phyloP scores from a whole-genome alignment of 1,284 basidiomycete genomes.

The Irpex sp. region DNA sequence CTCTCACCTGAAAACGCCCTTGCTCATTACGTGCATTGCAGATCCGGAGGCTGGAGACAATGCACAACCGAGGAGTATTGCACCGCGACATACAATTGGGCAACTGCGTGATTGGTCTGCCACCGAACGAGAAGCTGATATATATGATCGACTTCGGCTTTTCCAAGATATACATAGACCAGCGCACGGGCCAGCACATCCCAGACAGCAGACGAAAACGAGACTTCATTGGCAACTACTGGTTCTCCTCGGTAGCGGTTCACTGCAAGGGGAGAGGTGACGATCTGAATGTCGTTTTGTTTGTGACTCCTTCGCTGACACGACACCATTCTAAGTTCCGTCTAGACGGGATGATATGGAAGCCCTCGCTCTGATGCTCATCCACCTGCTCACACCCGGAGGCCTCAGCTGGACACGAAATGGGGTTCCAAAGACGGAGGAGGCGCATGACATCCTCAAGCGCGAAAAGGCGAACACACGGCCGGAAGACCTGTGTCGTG shows the following conservation, averaged over 20 bases:
- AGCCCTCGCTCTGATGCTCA: conserved; percentile 71
- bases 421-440: conserved; percentile 65
- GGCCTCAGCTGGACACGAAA: conserved; percentile 75
- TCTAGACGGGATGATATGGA: conserved; percentile 75
- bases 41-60: conserved; percentile 66
- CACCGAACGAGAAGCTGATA: conserved; percentile 52
- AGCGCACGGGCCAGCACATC: conserved; percentile 57
- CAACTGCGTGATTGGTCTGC: conserved; percentile 62
- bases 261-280: conserved; percentile 71
- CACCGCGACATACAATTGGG: conserved; percentile 77
- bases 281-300: neutral
- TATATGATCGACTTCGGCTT: conserved; percentile 85
- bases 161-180: conserved; percentile 72
- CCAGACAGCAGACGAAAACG: conserved; percentile 61
- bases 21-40: conserved; percentile 23
- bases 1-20: neutral
- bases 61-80: conserved; percentile 68
- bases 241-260: conserved; percentile 71
- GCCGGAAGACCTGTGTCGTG: conserved; percentile 66
- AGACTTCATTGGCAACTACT: conserved; percentile 78
- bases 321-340: conserved; percentile 43
- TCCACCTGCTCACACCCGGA: conserved; percentile 71
- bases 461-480: conserved; percentile 52
- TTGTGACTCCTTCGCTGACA: neutral
- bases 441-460: conserved; percentile 58